Conservation (phyloP, 257 asterid species). For the Salvia miltiorrhiza region DNA sequence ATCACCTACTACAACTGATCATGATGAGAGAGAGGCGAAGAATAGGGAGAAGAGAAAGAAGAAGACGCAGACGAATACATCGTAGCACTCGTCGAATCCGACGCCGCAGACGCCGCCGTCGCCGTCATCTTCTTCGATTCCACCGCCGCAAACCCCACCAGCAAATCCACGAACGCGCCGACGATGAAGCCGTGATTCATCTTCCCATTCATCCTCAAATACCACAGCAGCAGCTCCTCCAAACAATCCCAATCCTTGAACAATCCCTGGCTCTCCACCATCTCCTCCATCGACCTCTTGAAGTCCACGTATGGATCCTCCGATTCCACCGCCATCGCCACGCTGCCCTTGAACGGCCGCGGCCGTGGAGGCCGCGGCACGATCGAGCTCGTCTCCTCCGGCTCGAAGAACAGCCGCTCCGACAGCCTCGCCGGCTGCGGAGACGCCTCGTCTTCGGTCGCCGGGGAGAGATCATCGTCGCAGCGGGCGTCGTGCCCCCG, state of each 20-base stretch:
- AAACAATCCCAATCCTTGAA: conserved; percentile 63
- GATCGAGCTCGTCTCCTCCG: conserved; percentile 44
- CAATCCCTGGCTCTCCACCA: conserved; percentile 49
- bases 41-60: conserved; percentile 7
- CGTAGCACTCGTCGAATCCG: background rate
- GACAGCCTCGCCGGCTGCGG: conserved; percentile 28
- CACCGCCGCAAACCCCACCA: conserved; percentile 15
- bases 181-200: conserved; percentile 49
- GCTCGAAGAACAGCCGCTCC: conserved; percentile 61
- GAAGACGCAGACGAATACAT: conserved; percentile 15
- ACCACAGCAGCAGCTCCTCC: conserved; percentile 64
- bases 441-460: background rate
- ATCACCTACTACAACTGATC: background rate
- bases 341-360: conserved; percentile 40
- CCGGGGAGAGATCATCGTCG: background rate
- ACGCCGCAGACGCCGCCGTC: background rate
- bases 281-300: conserved; percentile 71
- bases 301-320: conserved; percentile 62
- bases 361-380: background rate
- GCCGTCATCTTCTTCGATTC: background rate
- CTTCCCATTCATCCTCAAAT: conserved; percentile 56
- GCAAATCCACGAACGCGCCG: conserved; percentile 66
- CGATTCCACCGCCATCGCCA: conserved; percentile 51
- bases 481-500: no score
- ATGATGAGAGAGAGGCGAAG: background rate